phyloP scores from a whole-genome alignment of 257 asterid genomes.

The Solanum pennellii region DNA sequence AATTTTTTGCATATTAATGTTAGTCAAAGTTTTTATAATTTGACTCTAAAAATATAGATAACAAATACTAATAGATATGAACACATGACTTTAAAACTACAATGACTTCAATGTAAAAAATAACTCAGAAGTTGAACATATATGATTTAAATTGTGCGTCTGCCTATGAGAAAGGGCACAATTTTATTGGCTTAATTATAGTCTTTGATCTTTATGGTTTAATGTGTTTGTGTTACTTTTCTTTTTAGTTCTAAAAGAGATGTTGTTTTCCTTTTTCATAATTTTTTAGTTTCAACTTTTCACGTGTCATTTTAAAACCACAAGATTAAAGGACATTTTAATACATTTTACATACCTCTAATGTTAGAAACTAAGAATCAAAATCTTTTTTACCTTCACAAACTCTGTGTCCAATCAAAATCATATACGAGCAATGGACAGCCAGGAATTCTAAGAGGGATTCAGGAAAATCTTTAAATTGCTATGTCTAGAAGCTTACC shows the following conservation, averaged over 20 bases:
- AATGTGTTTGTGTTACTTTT: neutral
- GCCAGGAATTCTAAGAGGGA: neutral
- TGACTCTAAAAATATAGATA: neutral
- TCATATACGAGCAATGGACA: neutral
- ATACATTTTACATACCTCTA: neutral
- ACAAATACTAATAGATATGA: neutral
- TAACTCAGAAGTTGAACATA: neutral
- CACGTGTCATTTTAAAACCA: neutral
- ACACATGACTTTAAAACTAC: neutral
- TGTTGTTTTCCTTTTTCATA: neutral
- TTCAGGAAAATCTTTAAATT: neutral
- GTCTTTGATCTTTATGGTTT: neutral
- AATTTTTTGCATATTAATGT: too few relatives aligned
- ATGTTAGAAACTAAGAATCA: neutral
- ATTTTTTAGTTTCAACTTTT: neutral
- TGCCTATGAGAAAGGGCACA: neutral
- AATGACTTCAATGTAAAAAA: neutral
- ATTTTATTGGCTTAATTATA: neutral
- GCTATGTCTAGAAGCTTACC: neutral
- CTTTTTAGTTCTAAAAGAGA: neutral
- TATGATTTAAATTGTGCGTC: neutral
- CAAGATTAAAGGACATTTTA: neutral
- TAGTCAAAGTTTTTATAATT: too few relatives aligned
- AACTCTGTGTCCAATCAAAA: neutral
- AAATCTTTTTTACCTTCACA: neutral